These are phyloP conservation scores for Nidularia pulvinata DNA, from an alignment of 768 basidiomycete genomes.

Conservation along the genomic window DNA sequence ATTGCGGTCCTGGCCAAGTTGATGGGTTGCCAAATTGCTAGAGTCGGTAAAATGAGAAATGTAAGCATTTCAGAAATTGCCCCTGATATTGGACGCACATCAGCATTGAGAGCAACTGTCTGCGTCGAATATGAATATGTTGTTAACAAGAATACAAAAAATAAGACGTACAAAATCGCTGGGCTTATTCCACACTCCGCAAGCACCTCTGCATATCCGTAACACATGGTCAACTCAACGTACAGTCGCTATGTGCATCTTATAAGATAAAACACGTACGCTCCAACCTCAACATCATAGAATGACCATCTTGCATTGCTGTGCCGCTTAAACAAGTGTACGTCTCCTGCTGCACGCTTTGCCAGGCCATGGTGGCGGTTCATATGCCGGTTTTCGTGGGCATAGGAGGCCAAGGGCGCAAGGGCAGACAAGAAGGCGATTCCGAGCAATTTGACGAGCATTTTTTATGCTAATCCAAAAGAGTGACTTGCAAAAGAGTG, in stretches of 20 bases:
- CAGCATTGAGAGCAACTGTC: conserved; percentile 51
- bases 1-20: conserved; percentile 34
- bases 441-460: too few species aligned
- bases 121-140: conserved; percentile 11
- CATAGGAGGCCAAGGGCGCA: too few species aligned
- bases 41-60: background rate
- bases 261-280: conserved; percentile 2
- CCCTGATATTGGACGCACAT: conserved; percentile 20
- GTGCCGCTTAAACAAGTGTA: conserved; percentile 38
- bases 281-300: conserved; percentile 38
- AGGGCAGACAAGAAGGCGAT: too few species aligned
- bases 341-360: conserved; percentile 39
- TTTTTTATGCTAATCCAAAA: too few species aligned
- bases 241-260: too few species aligned
- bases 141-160: background rate
- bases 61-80: background rate
- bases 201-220: conserved; percentile 33
- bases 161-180: conserved; percentile 22
- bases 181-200: conserved; percentile 19
- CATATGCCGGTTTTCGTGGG: too few species aligned
- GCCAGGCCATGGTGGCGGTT: conserved; percentile 54
- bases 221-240: too few species aligned
- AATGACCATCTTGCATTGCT: conserved; percentile 45
- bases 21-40: conserved; percentile 59
- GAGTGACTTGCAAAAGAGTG: too few species aligned